phyloP scores from a whole-genome alignment of 495 filamentous ascomycete species.

The Aspergillus leporis region DNA sequence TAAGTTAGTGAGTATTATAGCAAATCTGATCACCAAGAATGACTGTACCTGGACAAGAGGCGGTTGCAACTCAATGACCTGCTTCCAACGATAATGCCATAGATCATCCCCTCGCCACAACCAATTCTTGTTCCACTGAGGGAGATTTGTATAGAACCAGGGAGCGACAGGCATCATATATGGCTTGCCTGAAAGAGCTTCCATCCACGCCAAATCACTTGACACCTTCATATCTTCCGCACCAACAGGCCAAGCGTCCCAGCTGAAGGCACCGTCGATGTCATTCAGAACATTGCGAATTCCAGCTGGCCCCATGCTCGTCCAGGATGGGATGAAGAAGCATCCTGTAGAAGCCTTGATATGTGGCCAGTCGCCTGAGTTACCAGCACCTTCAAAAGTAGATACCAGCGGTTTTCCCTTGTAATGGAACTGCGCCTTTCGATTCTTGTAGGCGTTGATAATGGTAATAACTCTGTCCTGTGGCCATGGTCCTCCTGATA shows the following conservation, averaged over 20 bases:
- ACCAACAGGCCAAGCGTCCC: constrained; percentile 74
- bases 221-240: constrained; percentile 51
- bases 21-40: not conserved
- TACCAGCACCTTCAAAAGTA: constrained; percentile 67
- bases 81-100: constrained; percentile 75
- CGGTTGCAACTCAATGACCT: constrained; percentile 63
- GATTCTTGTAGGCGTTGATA: constrained; percentile 58
- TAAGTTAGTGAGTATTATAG: constrained; percentile 2
- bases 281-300: constrained; percentile 43
- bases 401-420: constrained; percentile 63
- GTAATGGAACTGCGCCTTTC: constrained; percentile 54
- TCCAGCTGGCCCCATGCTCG: constrained; percentile 55
- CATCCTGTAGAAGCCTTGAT: constrained; percentile 53
- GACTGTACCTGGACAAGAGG: constrained; percentile 60
- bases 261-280: constrained; percentile 66
- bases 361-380: constrained; percentile 55
- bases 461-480: constrained; percentile 52
- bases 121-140: constrained; percentile 73
- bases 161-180: constrained; percentile 83
- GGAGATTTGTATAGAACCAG: constrained; percentile 74
- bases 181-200: constrained; percentile 53
- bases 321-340: constrained; percentile 66
- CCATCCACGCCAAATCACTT: constrained; percentile 56
- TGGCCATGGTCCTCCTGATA: constrained; percentile 55
- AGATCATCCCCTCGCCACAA: constrained; percentile 68